Conservation (phyloP, 2,329 filamentous ascomycete species). For the Cercospora brassicicola region DNA sequence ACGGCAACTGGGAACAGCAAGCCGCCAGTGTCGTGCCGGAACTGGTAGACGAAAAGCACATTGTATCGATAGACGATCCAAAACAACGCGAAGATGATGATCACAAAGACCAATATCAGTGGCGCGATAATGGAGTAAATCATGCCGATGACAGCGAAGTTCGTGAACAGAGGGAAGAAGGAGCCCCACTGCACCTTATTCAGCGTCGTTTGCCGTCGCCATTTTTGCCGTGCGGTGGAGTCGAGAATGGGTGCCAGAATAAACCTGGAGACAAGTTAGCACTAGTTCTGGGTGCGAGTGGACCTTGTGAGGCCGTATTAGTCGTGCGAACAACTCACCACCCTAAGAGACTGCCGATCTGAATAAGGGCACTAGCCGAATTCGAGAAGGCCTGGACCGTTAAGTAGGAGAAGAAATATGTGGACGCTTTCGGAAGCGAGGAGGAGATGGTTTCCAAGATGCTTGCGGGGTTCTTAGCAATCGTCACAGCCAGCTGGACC, state of each 20-base stretch:
- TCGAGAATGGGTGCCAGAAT: conserved; percentile 78
- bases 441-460: conserved; percentile 71
- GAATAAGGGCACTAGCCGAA: conserved; percentile 83
- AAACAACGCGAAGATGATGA: conserved; percentile 85
- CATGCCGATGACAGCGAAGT: conserved; percentile 84
- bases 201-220: conserved; percentile 76
- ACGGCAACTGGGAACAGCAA: conserved; percentile 88
- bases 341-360: conserved; percentile 72
- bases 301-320: not conserved
- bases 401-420: conserved; percentile 99
- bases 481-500: conserved; percentile 43
- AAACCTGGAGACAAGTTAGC: conserved; percentile 49
- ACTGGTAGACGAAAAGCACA: conserved; percentile 90
- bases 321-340: conserved; percentile 52
- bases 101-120: conserved; percentile 86
- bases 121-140: conserved; percentile 89
- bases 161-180: conserved; percentile 95
- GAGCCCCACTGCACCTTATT: conserved; percentile 82
- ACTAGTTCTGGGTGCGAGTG: not conserved
- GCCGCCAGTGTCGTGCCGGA: conserved; percentile 86
- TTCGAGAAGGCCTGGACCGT: conserved; percentile 89
- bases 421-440: conserved; percentile 81
- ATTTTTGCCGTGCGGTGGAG: conserved; percentile 79
- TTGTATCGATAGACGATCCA: conserved; percentile 98
- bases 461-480: conserved; percentile 64